Evolutionary conservation across 495 filamentous ascomycete genomes (phyloP).

Genomic region (Mycothermus thermophilus): DNA sequence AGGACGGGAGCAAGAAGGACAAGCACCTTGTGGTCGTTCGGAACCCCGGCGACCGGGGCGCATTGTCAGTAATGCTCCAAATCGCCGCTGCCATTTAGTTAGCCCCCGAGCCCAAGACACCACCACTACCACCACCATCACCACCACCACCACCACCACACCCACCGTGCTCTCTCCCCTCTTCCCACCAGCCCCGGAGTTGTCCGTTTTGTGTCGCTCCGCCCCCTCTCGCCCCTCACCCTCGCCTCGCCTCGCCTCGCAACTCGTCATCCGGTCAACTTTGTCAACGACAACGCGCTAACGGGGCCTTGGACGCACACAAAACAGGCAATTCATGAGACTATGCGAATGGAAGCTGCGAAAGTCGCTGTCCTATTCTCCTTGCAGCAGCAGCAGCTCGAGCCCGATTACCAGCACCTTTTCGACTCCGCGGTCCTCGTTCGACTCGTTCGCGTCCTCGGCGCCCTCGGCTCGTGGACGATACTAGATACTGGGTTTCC

Average conservation of each 20-base stretch:
- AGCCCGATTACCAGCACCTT: background rate
- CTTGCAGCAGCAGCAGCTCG: background rate
- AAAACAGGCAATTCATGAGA: slow-evolving; percentile 2
- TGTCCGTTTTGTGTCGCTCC: no score
- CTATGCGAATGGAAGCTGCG: background rate
- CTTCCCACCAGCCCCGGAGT: background rate
- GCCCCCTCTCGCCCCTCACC: no score
- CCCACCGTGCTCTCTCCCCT: background rate
- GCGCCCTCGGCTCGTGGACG: background rate
- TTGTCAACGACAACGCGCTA: no score
- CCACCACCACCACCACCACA: background rate
- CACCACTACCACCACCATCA: background rate
- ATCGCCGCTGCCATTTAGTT: slow-evolving; percentile 16
- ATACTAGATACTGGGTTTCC: background rate
- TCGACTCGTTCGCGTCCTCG: slow-evolving; percentile 1
- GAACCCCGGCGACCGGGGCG: slow-evolving; percentile 20
- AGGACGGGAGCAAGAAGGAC: slow-evolving; percentile 15
- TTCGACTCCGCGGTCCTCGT: slow-evolving; percentile 1
- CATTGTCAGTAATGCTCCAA: slow-evolving; percentile 24
- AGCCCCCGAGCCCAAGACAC: background rate
- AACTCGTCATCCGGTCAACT: no score
- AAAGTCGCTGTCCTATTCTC: background rate
- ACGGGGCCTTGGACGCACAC: background rate
- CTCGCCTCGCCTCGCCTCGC: no score
- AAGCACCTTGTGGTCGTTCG: slow-evolving; percentile 23